These are phyloP conservation scores for Davidsoniella neocaledoniae DNA, from an alignment of 2,329 filamentous ascomycete genomes.

Conservation along the genomic window DNA sequence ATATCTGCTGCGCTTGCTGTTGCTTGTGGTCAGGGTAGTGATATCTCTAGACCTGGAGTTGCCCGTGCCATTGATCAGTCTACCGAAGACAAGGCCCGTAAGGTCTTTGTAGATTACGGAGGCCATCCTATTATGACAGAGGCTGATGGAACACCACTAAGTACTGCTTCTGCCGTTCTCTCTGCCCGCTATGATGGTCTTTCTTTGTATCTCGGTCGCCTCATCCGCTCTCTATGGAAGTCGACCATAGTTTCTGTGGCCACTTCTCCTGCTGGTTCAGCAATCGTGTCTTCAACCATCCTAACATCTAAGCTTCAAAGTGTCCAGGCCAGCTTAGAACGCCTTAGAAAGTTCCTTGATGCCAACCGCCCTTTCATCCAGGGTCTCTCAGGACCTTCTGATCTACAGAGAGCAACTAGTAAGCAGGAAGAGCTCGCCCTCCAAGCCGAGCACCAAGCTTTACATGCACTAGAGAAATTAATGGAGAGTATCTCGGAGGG, in stretches of 20 bases:
- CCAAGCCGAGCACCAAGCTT: slow-evolving; percentile 83
- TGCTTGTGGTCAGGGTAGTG: slow-evolving; percentile 81
- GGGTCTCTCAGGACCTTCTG: slow-evolving; percentile 78
- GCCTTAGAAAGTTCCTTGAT: slow-evolving; percentile 65
- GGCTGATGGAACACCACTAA: slow-evolving; percentile 50
- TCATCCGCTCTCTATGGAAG: slow-evolving; percentile 84
- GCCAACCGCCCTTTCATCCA: slow-evolving; percentile 86
- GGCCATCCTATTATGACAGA: slow-evolving; percentile 75
- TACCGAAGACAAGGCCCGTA: slow-evolving; percentile 68
- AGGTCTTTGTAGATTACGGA: slow-evolving; percentile 82
- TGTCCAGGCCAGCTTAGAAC: slow-evolving; percentile 66
- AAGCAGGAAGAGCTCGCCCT: slow-evolving; percentile 83
- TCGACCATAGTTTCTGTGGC: slow-evolving; percentile 48
- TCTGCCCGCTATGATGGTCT: slow-evolving; percentile 83
- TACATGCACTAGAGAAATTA: slow-evolving; percentile 70
- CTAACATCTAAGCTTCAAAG: slow-evolving; percentile 49
- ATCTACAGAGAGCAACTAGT: slow-evolving; percentile 58
- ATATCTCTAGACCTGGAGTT: slow-evolving; percentile 47
- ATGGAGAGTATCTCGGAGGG: slow-evolving; percentile 88
- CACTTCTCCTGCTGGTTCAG: slow-evolving; percentile 36
- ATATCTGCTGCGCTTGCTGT: slow-evolving; percentile 84
- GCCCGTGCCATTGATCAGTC: slow-evolving; percentile 67
- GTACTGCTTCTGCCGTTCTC: slow-evolving; percentile 67
- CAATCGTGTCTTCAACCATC: slow-evolving; percentile 51
- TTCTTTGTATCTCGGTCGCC: slow-evolving; percentile 68